Conservation (phyloP, 768 basidiomycete genomes). For the Sarcodon sp. region DNA sequence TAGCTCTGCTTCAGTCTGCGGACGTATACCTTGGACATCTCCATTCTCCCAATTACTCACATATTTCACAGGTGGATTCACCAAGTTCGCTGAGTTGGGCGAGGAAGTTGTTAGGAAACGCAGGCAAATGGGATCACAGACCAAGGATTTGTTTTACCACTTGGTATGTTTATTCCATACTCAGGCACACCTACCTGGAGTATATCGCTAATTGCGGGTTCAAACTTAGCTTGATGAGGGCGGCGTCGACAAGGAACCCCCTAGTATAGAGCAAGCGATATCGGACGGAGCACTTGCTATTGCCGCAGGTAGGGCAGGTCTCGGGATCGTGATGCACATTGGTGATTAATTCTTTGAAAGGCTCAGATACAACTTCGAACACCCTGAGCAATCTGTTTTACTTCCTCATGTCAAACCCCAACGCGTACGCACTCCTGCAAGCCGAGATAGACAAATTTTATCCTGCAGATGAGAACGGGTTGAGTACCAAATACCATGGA, state of each 20-base stretch:
- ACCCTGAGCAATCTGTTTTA: constrained; percentile 13
- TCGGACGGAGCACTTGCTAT: constrained; percentile 3
- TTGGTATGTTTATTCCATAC: neutral
- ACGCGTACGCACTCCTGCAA: constrained; percentile 7
- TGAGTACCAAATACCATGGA: constrained; percentile 2
- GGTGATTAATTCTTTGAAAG: constrained; percentile 4
- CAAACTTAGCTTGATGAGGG: constrained; percentile 8
- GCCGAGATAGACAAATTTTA: constrained; percentile 13
- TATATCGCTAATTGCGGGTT: neutral
- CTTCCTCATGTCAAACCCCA: constrained; percentile 10
- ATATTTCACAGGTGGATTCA: constrained; percentile 4
- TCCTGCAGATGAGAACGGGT: constrained; percentile 6
- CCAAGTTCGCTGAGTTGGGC: constrained; percentile 10
- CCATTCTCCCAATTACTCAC: neutral
- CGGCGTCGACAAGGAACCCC: neutral
- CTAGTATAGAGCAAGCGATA: constrained; percentile 1
- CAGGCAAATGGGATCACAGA: constrained; percentile 8
- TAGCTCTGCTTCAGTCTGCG: neutral
- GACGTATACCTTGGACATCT: neutral
- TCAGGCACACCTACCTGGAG: neutral
- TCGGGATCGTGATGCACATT: neutral
- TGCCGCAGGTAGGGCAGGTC: neutral
- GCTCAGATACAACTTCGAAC: constrained; percentile 16
- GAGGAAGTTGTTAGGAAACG: constrained; percentile 8
- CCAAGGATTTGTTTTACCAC: constrained; percentile 9